Evolutionary conservation across 179 eudicot species (phyloP).

Genomic region (Sideroxylon spinosum): DNA sequence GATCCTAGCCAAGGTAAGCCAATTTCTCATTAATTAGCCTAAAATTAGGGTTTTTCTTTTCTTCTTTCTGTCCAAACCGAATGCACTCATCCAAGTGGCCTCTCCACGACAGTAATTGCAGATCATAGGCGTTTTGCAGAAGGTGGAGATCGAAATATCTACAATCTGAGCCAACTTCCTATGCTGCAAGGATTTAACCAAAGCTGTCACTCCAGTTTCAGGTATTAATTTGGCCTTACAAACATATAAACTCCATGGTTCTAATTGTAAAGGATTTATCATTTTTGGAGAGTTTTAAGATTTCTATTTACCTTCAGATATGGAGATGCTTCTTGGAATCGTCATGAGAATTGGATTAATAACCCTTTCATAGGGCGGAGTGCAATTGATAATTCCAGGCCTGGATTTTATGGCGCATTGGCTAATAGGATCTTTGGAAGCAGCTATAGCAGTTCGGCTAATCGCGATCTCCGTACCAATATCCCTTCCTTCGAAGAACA

Average conservation of each 20-base stretch:
- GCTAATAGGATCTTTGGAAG: slow-evolving; percentile 26
- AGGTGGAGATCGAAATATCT: slow-evolving; percentile 53
- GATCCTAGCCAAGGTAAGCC: slow-evolving; percentile 68
- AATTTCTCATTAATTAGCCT: background rate
- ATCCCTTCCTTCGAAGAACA: slow-evolving; percentile 13
- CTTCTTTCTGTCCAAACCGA: background rate
- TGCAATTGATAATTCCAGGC: slow-evolving; percentile 17
- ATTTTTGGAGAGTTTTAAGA: background rate
- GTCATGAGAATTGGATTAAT: slow-evolving; percentile 28
- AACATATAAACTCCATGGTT: background rate
- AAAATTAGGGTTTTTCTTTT: slow-evolving; percentile 21
- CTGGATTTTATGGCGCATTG: slow-evolving; percentile 21
- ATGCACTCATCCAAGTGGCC: background rate
- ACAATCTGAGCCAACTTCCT: slow-evolving; percentile 64
- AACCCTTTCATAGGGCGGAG: slow-evolving; percentile 22
- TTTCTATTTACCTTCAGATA: slow-evolving; percentile 24
- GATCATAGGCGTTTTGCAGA: slow-evolving; percentile 47
- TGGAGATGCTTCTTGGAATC: slow-evolving; percentile 36
- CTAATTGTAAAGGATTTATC: background rate
- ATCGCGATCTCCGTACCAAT: slow-evolving; percentile 11
- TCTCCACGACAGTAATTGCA: slow-evolving; percentile 22
- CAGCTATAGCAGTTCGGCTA: slow-evolving; percentile 11
- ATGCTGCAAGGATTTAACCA: slow-evolving; percentile 55
- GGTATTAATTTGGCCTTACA: slow-evolving; percentile 26
- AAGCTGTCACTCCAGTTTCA: slow-evolving; percentile 28